Percentiles rank a stretch among this genome's conserved stretches.
These are phyloP conservation scores for Parascedosporium putredinis DNA, from an alignment of 2,329 filamentous ascomycete species.

Conservation along the genomic window DNA sequence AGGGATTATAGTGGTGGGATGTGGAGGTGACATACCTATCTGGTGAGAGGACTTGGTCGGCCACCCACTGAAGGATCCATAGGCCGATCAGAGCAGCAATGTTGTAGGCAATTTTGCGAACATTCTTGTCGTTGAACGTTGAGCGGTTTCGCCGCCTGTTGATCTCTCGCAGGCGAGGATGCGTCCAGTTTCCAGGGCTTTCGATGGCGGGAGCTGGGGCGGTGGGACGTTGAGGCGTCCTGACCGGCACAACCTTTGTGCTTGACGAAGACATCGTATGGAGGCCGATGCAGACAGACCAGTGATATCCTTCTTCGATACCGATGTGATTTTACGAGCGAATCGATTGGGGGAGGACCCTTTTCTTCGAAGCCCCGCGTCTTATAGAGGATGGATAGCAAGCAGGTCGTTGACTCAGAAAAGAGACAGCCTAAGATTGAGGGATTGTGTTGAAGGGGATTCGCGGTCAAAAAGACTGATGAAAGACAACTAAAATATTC, in stretches of 20 bases:
- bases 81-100: slow-evolving; percentile 33
- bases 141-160: slow-evolving; percentile 66
- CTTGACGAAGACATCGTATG: neutral
- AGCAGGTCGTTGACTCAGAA: too few relatives aligned
- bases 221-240: slow-evolving; percentile 31
- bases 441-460: too few relatives aligned
- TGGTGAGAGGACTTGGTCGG: slow-evolving; percentile 23
- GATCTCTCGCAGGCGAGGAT: slow-evolving; percentile 83
- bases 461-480: too few relatives aligned
- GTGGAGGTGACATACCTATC: slow-evolving; percentile 29
- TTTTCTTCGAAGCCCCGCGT: too few relatives aligned
- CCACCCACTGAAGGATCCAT: slow-evolving; percentile 24
- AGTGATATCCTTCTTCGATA: too few relatives aligned
- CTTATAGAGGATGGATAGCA: too few relatives aligned
- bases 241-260: slow-evolving; percentile 15
- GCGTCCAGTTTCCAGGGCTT: slow-evolving; percentile 75
- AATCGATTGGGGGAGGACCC: too few relatives aligned
- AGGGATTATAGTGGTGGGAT: too few relatives aligned
- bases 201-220: slow-evolving; percentile 28
- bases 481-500: too few relatives aligned
- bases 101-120: slow-evolving; percentile 62
- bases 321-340: too few relatives aligned
- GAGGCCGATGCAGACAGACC: neutral
- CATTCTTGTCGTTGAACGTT: slow-evolving; percentile 68
- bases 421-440: too few relatives aligned